Evolutionary conservation across 352 stramenopile species (phyloP).

Genomic region (Phytophthora fragariae): DNA sequence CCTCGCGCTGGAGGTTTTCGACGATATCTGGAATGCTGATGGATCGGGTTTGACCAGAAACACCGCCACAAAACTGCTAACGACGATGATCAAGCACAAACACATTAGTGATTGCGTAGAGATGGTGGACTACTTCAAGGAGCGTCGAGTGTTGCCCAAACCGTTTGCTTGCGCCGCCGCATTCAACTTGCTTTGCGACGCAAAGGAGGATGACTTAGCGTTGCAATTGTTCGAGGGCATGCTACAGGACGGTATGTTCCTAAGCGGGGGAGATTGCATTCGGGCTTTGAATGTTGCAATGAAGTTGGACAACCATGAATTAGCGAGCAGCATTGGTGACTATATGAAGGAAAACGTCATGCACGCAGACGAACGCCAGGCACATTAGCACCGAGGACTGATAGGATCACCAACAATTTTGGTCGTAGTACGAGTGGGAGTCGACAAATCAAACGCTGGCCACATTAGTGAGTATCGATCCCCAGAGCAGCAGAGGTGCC

Average conservation of each 20-base stretch:
- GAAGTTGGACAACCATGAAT: constrained; percentile 10
- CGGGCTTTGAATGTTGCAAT: constrained; percentile 15
- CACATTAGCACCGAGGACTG: constrained; percentile 1
- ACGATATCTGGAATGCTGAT: constrained; percentile 14
- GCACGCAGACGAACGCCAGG: background rate
- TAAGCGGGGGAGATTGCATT: constrained; percentile 1
- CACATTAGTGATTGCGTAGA: constrained; percentile 16
- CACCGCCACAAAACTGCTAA: constrained; percentile 20
- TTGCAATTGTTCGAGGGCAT: constrained; percentile 19
- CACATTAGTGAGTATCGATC: constrained; percentile 5
- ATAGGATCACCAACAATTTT: constrained; percentile 3
- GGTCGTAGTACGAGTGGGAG: constrained; percentile 7
- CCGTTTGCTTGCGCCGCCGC: constrained; percentile 5
- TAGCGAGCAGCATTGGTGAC: constrained; percentile 8
- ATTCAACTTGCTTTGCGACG: constrained; percentile 12
- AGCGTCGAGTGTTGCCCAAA: constrained; percentile 17
- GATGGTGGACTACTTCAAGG: constrained; percentile 25
- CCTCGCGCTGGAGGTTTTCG: constrained; percentile 22
- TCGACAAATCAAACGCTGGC: constrained; percentile 11
- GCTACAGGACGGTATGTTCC: constrained; percentile 2
- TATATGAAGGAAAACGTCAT: constrained; percentile 5
- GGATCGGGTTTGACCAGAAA: constrained; percentile 12
- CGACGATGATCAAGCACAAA: constrained; percentile 19
- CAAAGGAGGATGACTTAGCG: background rate
- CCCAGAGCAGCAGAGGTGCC: background rate